Percentiles rank a stretch among this genome's conserved stretches.
Evolutionary conservation across 2,329 filamentous ascomycete genomes (phyloP).

Genomic region (Exophiala bonariae): DNA sequence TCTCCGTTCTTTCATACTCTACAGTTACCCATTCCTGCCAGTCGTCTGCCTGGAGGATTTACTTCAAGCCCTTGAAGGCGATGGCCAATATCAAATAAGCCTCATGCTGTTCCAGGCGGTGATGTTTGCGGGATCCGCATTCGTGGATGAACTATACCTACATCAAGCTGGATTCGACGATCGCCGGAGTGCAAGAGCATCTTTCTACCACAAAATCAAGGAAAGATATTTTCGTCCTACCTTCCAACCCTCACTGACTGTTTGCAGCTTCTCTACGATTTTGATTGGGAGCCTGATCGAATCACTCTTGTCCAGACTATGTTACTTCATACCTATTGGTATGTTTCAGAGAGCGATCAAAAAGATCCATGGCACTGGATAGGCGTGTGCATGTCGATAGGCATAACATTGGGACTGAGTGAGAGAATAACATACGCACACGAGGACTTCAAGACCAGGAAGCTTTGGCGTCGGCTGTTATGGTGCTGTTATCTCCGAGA

Average conservation of each 20-base stretch:
- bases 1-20: slow-evolving; percentile 78
- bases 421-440: slow-evolving; percentile 54
- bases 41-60: slow-evolving; percentile 57
- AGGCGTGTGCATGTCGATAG: slow-evolving; percentile 87
- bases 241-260: slow-evolving; percentile 74
- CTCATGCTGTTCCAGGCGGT: slow-evolving; percentile 87
- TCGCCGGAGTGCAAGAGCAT: slow-evolving; percentile 77
- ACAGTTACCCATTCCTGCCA: slow-evolving; percentile 91
- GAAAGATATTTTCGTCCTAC: slow-evolving; percentile 65
- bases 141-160: slow-evolving; percentile 49
- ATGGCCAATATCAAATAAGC: slow-evolving; percentile 70
- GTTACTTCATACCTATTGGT: slow-evolving; percentile 93
- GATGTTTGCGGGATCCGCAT: slow-evolving; percentile 88
- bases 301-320: slow-evolving; percentile 84
- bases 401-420: slow-evolving; percentile 88
- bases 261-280: slow-evolving; percentile 72
- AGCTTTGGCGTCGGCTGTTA: slow-evolving; percentile 93
- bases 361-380: slow-evolving; percentile 99
- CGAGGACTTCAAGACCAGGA: slow-evolving; percentile 52
- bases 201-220: slow-evolving; percentile 75
- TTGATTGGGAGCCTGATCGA: slow-evolving; percentile 88
- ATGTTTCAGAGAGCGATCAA: slow-evolving; percentile 91
- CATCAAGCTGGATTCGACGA: background rate
- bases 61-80: slow-evolving; percentile 51
- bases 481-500: slow-evolving; percentile 97